A percentile compares a stretch with the other conserved stretches of the same genome.
Conservation (phyloP, 176 grass and related monocot genomes). For the Musa acuminata region DNA sequence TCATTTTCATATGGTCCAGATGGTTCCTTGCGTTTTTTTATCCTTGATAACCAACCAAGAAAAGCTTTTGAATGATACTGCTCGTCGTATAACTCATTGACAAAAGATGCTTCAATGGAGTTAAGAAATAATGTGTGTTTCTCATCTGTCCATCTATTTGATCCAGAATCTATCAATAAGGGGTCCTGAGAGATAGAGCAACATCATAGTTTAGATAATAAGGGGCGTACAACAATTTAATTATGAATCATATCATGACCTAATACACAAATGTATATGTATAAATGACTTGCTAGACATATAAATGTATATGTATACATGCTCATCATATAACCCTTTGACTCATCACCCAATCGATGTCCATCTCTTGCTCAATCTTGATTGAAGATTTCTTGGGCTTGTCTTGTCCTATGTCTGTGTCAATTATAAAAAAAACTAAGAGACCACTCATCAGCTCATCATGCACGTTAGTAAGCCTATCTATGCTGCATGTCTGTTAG, state of each 20-base stretch:
- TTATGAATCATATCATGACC: too few relatives aligned
- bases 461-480: too few relatives aligned
- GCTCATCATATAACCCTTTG: too few relatives aligned
- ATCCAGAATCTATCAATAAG: slow-evolving; percentile 27
- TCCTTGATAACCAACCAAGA: slow-evolving; percentile 23
- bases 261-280: too few relatives aligned
- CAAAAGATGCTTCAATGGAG: slow-evolving; percentile 64
- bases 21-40: slow-evolving; percentile 3
- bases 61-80: slow-evolving; percentile 32
- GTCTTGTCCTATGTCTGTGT: too few relatives aligned
- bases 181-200: slow-evolving; percentile 36
- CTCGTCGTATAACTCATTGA: slow-evolving; percentile 34
- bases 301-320: neutral
- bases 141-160: slow-evolving; percentile 70
- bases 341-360: too few relatives aligned
- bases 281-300: too few relatives aligned
- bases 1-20: slow-evolving; percentile 25
- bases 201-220: slow-evolving; percentile 7
- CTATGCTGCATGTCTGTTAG: too few relatives aligned
- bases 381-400: too few relatives aligned
- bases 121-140: slow-evolving; percentile 75
- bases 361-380: too few relatives aligned
- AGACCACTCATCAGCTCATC: too few relatives aligned
- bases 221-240: neutral
- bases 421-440: too few relatives aligned